Conservation (phyloP, 139 green algal genomes). For the Chlorella sp. region DNA sequence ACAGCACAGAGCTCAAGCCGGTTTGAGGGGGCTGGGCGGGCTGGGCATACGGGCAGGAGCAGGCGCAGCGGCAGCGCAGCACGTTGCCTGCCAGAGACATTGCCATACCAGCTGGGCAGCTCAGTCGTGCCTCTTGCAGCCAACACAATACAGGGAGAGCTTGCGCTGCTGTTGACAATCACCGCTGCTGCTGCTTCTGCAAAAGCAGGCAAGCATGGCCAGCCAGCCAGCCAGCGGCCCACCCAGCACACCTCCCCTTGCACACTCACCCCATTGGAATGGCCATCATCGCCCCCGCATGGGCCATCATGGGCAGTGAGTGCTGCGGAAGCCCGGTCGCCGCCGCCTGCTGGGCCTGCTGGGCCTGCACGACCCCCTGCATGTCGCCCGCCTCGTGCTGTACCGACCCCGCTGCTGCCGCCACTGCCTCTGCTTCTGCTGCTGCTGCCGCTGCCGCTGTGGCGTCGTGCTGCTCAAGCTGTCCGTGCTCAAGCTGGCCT, state of each 20-base stretch:
- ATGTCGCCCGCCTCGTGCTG: neutral
- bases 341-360: neutral
- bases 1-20: too few relatives aligned
- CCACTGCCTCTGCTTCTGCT: neutral
- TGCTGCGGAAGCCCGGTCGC: conserved; percentile 1
- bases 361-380: too few relatives aligned
- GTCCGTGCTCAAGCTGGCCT: neutral
- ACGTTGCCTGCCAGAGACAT: neutral
- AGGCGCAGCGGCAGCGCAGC: too few relatives aligned
- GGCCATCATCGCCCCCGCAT: neutral
- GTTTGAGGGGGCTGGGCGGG: too few relatives aligned
- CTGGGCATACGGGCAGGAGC: too few relatives aligned
- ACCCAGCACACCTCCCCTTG: too few relatives aligned
- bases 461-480: neutral
- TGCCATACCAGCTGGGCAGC: too few relatives aligned
- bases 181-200: neutral
- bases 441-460: neutral
- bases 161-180: neutral
- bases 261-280: neutral
- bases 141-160: too few relatives aligned
- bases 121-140: too few relatives aligned
- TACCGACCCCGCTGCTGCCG: neutral
- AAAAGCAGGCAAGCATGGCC: neutral
- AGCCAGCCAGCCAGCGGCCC: too few relatives aligned
- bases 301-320: neutral